Evolutionary conservation across 2,329 filamentous ascomycete genomes (phyloP), one percentile per base, ranked within the genome.

Genomic region (Beauveria pseudobassiana): DNA sequence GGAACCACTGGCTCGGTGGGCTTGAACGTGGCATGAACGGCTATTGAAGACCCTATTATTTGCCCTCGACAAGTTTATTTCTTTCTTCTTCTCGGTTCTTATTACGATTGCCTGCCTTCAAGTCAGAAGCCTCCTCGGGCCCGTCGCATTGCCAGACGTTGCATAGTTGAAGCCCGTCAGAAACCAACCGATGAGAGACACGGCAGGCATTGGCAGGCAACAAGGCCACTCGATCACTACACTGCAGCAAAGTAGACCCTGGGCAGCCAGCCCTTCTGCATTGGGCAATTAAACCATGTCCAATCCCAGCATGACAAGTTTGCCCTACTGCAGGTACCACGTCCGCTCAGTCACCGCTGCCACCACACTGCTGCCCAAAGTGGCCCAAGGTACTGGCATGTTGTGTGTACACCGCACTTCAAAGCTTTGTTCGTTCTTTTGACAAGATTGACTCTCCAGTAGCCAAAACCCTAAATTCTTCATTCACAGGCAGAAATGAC

Each of bases 281-380:
- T 59, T 59, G 48, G 48, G 57, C 46, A 50, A 50, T 34, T 9
- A 3, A 16, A 3, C 30, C 55, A 50, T 42, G 55, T 48, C 55
- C 55, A 58, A 58, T 58, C 55, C 55, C 45, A 30, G 22, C 7
- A n/a, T 8, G 45, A 40, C 45, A 40, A 58, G 45, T n/a, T 45
- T 48, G 26, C 12, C 46, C 57, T 52, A 52, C 57, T 59, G 57
- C 57, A 59, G 57, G 57, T 59, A 59, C 57, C 46, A 20, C 30
- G 34, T 18, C 22, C 52, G 40, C 26, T 48, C 34, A 42, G 57
- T 59, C 57, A 59, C 57, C 57, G 57, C 57, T n/a, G 48, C 57
- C 57, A 59, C 57, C 40, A 52, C 48, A 59, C 57, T 38, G 57
- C 57, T 48, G 56, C 56, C 46, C 28, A 38, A 34, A 24, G 45